Evolutionary conservation across 768 basidiomycete species (phyloP), one percentile per base, ranked within the genome.

Genomic region (Pleurotus pulmonarius): DNA sequence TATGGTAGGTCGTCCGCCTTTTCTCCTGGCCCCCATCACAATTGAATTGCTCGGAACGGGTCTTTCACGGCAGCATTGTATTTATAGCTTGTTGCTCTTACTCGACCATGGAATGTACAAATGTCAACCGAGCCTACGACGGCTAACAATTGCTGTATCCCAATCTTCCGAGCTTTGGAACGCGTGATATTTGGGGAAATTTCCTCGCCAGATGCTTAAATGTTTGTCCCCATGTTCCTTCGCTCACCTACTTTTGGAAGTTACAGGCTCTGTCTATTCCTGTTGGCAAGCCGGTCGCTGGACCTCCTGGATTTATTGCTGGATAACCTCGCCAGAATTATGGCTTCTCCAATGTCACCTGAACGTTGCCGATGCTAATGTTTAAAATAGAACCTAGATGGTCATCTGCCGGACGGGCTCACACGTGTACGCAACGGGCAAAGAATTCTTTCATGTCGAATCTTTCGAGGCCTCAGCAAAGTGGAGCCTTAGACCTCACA

Each of bases 311-410:
- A 52, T 52, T 39, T 52, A 52, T 38, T 20, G 9, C 51, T 52
- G 51, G 26, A 37, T 37, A 52, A 52, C 38, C 39, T 52, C 51
- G 51, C 51, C 51, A 52, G 39, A 52, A 52, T 29, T 41, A 18
- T 13, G 38, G 13, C 41, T 41, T 15, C 3, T n/a, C 20, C 16
- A 3, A 20, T 18, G 39, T 52, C 51, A 52, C 51, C 51, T 52
- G 51, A 37, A 22, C 3, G n/a, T 52, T 24, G 37, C 25, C 20
- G 6, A 25, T 15, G 15, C 51, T 39, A 18, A 44, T 16, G 34
- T 8, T 52, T 39, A 39, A 41, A 37, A 41, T 52, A 39, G 26
- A 16, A 34, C 11, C 9, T 34, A 29, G 29, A 34, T 34, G 29
- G 11, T 34, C 29, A 34, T 34, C 29, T 52, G 51, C 20, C 20